Evolutionary conservation across 768 basidiomycete genomes (phyloP), one percentile per base, ranked within the genome.

Genomic region (Tephrocybe rancida): DNA sequence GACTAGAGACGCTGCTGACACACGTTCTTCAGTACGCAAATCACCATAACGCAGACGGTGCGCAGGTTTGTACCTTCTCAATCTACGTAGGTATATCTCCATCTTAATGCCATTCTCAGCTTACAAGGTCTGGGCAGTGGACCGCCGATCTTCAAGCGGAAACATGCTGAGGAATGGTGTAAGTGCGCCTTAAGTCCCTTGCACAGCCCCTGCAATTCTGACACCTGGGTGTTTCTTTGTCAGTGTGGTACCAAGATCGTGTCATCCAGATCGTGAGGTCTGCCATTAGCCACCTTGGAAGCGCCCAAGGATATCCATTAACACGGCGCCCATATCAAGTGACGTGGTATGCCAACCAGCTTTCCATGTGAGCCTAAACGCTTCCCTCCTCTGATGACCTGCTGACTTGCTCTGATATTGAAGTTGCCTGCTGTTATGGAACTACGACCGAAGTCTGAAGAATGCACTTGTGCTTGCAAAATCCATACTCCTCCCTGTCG

Each of bases 91-190:
- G 53, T 69, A 44, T 52, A 51, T 54, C 51, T 46, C 30, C 38
- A 39, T 61, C 58, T 54, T 52, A 63, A 48, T 19, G 16, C 47
- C 26, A 43, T 27, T 42, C 44, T 47, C 58, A 72, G 68, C 64
- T 68, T 87, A 57, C 82, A 84, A 59, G 80, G 81, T 22, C 70
- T 80, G 38, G 77, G 79, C 44, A 72, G 67, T 41, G 73, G 74
- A 24, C 64, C 67, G 11, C 84, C 83, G 21, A 73, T 83, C 29
- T 86, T 88, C 73, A 88, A 82, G 54, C 82, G 83, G 5, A 82
- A 83, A 60, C 86, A 90, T 54, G 84, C 86, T 0, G 83, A 87
- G 59, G 87, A 91, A 61, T 92, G 90, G 90, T 73, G 90, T 92
- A 69, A 67, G 88, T 84, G 5, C 3, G 6, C 14, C 32, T 14